Evolutionary conservation across 1,284 basidiomycete species (phyloP).

Genomic region (Butyriboletus regius): DNA sequence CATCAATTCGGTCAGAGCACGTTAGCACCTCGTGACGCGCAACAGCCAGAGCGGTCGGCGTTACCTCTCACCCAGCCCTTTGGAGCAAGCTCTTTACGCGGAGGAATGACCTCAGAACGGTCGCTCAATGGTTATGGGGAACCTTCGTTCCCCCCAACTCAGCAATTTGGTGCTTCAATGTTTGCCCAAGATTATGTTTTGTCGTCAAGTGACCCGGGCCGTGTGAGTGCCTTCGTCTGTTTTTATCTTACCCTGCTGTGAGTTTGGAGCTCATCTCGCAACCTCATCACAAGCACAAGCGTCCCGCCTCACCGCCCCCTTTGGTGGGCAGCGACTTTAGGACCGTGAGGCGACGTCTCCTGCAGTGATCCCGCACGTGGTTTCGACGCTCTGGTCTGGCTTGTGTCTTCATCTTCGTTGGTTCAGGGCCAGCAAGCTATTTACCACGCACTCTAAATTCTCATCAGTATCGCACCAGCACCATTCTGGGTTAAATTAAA

Average conservation of each 20-base stretch:
- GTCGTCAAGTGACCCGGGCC: neutral
- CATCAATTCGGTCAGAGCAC: constrained; percentile 30
- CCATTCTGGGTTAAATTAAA: neutral
- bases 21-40: constrained; percentile 11
- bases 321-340: neutral
- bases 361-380: constrained; percentile 3
- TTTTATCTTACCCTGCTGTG: neutral
- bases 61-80: constrained; percentile 39
- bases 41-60: neutral
- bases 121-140: neutral
- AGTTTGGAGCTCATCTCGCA: constrained; percentile 1
- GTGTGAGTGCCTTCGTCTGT: constrained; percentile 11
- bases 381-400: neutral
- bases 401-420: neutral
- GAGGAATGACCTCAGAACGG: neutral
- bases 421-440: neutral
- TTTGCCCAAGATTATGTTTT: constrained; percentile 17
- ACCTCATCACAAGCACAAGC: constrained; percentile 13
- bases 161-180: constrained; percentile 6
- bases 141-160: neutral
- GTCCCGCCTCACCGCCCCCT: constrained; percentile 9
- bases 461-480: neutral
- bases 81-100: constrained; percentile 33
- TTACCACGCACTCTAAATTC: neutral
- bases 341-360: constrained; percentile 13